A percentile compares a stretch with the other conserved stretches of the same genome.
These are phyloP conservation scores for Boletus eberwhitei DNA, from an alignment of 768 basidiomycete species.

Conservation along the genomic window DNA sequence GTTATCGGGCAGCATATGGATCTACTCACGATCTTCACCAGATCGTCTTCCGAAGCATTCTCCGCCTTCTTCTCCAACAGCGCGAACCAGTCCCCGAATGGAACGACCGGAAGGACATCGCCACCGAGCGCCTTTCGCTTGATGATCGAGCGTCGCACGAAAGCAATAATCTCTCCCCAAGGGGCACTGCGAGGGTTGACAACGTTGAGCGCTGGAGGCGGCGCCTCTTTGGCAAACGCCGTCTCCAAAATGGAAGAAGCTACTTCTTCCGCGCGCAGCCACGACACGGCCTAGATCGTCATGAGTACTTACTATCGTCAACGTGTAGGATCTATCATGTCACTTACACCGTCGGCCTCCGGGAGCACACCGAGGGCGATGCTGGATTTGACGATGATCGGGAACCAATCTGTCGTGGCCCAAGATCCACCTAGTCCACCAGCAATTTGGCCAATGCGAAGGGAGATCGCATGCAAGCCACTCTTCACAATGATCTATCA, in stretches of 20 bases:
- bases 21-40: conserved; percentile 32
- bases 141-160: conserved; percentile 20
- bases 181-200: conserved; percentile 36
- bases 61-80: conserved; percentile 22
- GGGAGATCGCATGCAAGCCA: conserved; percentile 33
- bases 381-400: conserved; percentile 38
- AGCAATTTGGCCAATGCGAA: conserved; percentile 46
- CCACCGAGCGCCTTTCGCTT: conserved; percentile 1
- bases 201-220: conserved; percentile 33
- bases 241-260: conserved; percentile 33
- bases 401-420: conserved; percentile 47
- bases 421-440: conserved; percentile 42
- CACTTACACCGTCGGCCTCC: conserved; percentile 33
- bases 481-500: conserved; percentile 37
- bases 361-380: conserved; percentile 29
- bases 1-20: too few relatives aligned
- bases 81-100: conserved; percentile 36
- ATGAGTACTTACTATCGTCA: neutral
- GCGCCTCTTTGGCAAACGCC: conserved; percentile 15
- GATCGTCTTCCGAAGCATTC: conserved; percentile 23
- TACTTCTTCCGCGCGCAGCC: conserved; percentile 42
- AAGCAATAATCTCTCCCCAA: conserved; percentile 32
- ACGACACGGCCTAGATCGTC: conserved; percentile 34
- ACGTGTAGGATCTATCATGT: too few relatives aligned
- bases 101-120: conserved; percentile 28